Conservation (phyloP, 2,329 filamentous ascomycete genomes). For the Fusarium drepaniforme region DNA sequence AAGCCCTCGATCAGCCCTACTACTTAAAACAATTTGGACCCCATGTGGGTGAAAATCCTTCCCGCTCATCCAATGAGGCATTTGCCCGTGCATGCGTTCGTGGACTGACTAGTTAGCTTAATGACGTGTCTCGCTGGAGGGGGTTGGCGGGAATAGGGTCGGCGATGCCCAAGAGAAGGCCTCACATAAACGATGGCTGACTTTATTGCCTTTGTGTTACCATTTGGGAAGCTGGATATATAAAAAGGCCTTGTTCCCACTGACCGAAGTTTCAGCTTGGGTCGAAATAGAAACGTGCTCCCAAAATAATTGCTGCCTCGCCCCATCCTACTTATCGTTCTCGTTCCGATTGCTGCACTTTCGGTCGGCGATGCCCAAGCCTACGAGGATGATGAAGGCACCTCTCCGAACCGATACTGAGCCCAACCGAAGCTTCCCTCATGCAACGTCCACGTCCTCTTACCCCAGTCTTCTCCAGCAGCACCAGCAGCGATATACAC, state of each 20-base stretch:
- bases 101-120: conserved; percentile 6
- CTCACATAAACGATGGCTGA: neutral
- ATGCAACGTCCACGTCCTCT: conserved; percentile 59
- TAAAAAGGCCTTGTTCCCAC: neutral
- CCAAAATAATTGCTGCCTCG: neutral
- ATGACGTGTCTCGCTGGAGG: conserved; percentile 24
- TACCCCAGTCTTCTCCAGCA: conserved; percentile 56
- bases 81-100: neutral
- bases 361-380: conserved; percentile 6
- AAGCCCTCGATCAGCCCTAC: neutral
- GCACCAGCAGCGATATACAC: conserved; percentile 61
- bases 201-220: neutral
- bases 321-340: neutral
- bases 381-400: conserved; percentile 32
- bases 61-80: conserved; percentile 10
- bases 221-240: neutral
- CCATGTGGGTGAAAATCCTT: neutral
- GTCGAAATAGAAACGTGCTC: neutral
- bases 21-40: neutral
- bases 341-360: neutral
- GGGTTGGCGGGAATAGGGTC: neutral
- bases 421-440: conserved; percentile 60
- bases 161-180: conserved; percentile 8
- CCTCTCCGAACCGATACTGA: conserved; percentile 60
- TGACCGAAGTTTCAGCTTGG: neutral